Evolutionary conservation across 2,329 filamentous ascomycete genomes (phyloP), one percentile per base, ranked within the genome.

Genomic region (Neonectria neomacrospora): DNA sequence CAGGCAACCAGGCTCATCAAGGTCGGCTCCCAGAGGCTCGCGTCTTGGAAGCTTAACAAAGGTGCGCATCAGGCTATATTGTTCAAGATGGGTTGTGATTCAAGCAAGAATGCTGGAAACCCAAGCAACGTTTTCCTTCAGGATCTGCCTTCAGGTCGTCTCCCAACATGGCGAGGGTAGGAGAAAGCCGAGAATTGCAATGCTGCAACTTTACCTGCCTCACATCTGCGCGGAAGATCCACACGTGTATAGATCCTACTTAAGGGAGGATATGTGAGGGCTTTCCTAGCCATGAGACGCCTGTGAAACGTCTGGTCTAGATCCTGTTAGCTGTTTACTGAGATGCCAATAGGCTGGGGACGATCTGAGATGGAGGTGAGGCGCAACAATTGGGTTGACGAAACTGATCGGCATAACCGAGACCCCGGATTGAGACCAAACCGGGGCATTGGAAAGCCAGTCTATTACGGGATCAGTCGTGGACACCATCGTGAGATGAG

Each of bases 361-460:
- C 18, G n/a, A 50, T 18, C 34, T 54, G 41, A 57, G 54, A 57
- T 53, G 48, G 54, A 50, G 42, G 42, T 44, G 48, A 42, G 44
- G 34, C 58, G 47, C 23, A 54, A 54, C 34, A 32, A 1, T 51
- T 10, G 30, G 44, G 44, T 8, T 41, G 37, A 30, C 42, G 42
- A 62, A 58, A 57, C 48, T 23, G 54, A 47, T 41, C 45, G 59
- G 57, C 45, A 32, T 28, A 42, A 54, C 34, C 45, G 48, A 45
- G 59, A 54, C 59, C 59, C 41, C 59, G 59, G 59, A 61, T 47
- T 51, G 59, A 34, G 59, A 48, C 59, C 37, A 20, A 56, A 45
- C 53, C 59, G 59, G 26, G 26, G 32, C 42, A 41, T 28, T 42
- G 47, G 12, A 23, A 54, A 58, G 50, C 60, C 23, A 41, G 22